Percentiles rank a stretch among this genome's conserved stretches.
Evolutionary conservation across 805 yeast species (phyloP).

Genomic region (Candida ulmi): DNA sequence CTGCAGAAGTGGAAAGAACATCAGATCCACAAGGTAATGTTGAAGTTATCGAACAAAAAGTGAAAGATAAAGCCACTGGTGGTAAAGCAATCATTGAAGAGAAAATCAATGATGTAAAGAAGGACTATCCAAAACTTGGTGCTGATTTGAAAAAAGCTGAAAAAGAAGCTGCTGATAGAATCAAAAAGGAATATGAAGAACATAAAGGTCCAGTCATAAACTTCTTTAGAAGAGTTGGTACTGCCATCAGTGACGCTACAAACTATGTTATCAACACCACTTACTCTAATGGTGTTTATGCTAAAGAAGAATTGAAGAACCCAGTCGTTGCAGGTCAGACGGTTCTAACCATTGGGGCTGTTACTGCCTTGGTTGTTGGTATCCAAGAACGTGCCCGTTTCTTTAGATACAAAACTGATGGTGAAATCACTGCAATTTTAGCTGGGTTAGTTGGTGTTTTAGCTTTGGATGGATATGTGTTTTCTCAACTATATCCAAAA

Average conservation of each 20-base stretch:
- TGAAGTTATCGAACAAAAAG: conserved; percentile 11
- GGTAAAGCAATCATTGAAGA: conserved; percentile 18
- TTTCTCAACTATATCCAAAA: conserved; percentile 48
- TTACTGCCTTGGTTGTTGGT: conserved; percentile 43
- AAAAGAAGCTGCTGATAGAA: conserved; percentile 28
- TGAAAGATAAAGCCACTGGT: conserved; percentile 13
- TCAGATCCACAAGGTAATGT: conserved; percentile 18
- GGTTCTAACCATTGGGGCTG: conserved; percentile 41
- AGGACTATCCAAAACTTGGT: conserved; percentile 21
- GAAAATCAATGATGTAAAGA: conserved; percentile 21
- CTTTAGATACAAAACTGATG: conserved; percentile 36
- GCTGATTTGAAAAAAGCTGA: conserved; percentile 28
- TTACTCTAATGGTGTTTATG: conserved; percentile 15
- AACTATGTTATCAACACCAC: conserved; percentile 17
- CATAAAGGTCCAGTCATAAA: conserved; percentile 22
- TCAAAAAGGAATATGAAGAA: conserved; percentile 26
- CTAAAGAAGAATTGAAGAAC: conserved; percentile 45
- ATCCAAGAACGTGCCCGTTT: conserved; percentile 48
- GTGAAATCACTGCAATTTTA: conserved; percentile 43
- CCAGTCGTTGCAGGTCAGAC: conserved; percentile 57
- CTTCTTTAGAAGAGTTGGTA: conserved; percentile 16
- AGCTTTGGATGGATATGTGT: conserved; percentile 48
- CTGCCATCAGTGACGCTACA: conserved; percentile 17
- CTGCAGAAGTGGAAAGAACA: conserved; percentile 5
- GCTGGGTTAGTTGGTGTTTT: conserved; percentile 50